A percentile compares a stretch with the other conserved stretches of the same genome.
Conservation (phyloP, 495 filamentous ascomycete species). For the Aspergillus sparsus region DNA sequence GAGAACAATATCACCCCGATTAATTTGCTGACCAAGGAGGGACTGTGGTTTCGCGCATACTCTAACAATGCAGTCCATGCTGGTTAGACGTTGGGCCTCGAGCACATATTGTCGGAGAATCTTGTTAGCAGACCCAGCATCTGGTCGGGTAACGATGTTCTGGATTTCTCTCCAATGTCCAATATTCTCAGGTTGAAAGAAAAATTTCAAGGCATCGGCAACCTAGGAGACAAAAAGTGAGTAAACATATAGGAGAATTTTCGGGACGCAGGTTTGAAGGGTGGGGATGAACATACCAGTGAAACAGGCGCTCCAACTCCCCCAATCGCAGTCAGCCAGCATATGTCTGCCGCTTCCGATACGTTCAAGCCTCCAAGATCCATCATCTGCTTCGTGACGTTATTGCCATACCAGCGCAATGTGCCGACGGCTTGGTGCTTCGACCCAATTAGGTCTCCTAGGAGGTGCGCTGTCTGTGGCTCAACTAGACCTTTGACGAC, state of each 20-base stretch:
- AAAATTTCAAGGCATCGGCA: neutral
- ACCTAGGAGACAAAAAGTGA: neutral
- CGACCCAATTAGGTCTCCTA: neutral
- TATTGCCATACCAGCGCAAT: neutral
- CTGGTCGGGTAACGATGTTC: neutral
- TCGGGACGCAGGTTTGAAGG: too few relatives aligned
- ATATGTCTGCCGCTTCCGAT: slow-evolving; percentile 33
- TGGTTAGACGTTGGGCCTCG: slow-evolving; percentile 6
- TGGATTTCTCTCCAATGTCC: neutral
- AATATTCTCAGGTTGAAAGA: neutral
- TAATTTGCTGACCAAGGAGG: neutral
- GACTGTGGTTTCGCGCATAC: neutral
- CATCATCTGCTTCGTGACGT: neutral
- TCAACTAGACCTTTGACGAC: neutral
- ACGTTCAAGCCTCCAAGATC: slow-evolving; percentile 13
- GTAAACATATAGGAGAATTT: slow-evolving; percentile 41
- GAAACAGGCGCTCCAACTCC: slow-evolving; percentile 43
- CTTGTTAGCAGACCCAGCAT: neutral
- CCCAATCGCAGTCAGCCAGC: slow-evolving; percentile 37
- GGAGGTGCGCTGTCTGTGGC: neutral
- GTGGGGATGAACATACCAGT: slow-evolving; percentile 14
- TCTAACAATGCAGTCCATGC: neutral
- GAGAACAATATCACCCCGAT: neutral
- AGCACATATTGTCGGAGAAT: neutral
- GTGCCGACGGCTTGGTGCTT: neutral